Percentiles rank a stretch among this genome's conserved stretches.
phyloP scores from a whole-genome alignment of 768 basidiomycete genomes.

The Xerocomus spinulosus region DNA sequence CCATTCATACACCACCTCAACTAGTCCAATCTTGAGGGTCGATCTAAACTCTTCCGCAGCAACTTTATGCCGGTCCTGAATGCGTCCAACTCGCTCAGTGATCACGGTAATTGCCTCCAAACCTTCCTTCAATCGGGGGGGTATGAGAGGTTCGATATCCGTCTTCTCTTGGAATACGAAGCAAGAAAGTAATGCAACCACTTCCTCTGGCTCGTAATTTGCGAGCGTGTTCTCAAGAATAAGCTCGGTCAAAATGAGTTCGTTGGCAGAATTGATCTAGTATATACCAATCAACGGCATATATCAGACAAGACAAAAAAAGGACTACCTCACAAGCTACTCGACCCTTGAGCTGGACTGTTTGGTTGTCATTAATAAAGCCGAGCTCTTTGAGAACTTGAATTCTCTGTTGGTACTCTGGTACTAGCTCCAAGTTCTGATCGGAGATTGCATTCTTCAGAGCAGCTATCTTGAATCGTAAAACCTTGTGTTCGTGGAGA shows the following conservation, averaged over 20 bases:
- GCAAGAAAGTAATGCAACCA: conserved; percentile 91
- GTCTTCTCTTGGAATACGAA: conserved; percentile 99
- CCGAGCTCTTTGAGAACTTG: conserved; percentile 85
- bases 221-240: conserved; percentile 95
- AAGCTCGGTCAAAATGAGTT: conserved; percentile 92
- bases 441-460: conserved; percentile 89
- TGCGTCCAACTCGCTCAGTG: conserved; percentile 68
- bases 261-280: conserved; percentile 98
- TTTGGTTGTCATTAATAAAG: conserved; percentile 94
- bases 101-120: conserved; percentile 73
- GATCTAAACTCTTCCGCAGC: conserved; percentile 72
- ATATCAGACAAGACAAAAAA: neutral
- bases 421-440: conserved; percentile 93
- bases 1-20: conserved; percentile 99
- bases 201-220: conserved; percentile 88
- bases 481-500: conserved; percentile 69
- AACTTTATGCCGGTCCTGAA: conserved; percentile 81
- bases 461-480: conserved; percentile 68
- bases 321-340: conserved; percentile 89
- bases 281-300: conserved; percentile 1
- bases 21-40: conserved; percentile 82
- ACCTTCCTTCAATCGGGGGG: conserved; percentile 76
- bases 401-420: conserved; percentile 94
- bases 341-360: conserved; percentile 91
- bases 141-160: conserved; percentile 78